These are phyloP conservation scores for Globisporangium carolinianum DNA, from an alignment of 352 stramenopile genomes.

Conservation along the genomic window DNA sequence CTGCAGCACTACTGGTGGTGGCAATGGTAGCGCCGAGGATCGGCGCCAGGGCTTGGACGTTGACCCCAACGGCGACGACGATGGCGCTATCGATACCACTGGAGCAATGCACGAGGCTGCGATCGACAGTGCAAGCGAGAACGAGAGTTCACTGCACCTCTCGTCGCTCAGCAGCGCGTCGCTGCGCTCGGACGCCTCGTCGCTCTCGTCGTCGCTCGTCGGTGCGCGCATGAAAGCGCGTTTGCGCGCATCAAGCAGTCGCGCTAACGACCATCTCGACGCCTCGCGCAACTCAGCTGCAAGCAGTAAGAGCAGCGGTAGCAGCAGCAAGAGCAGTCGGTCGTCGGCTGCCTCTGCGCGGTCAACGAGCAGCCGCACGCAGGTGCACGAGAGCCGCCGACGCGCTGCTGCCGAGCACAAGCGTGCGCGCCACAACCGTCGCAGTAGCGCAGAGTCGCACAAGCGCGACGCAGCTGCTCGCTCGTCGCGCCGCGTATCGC, in stretches of 20 bases:
- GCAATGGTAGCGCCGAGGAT: neutral
- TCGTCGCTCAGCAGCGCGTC: conserved; percentile 56
- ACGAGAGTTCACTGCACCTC: conserved; percentile 47
- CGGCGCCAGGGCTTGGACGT: neutral
- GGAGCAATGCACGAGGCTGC: conserved; percentile 9
- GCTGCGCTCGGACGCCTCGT: conserved; percentile 44
- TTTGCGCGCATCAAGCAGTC: neutral
- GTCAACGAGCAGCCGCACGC: neutral
- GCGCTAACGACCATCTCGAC: neutral
- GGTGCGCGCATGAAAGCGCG: conserved; percentile 13
- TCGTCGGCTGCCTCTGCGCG: neutral
- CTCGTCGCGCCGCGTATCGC: neutral
- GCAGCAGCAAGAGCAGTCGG: neutral
- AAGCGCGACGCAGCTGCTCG: neutral
- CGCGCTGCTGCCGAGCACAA: too few relatives aligned
- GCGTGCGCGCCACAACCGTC: neutral
- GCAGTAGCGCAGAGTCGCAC: neutral
- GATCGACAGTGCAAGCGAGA: conserved; percentile 6
- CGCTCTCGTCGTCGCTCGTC: conserved; percentile 50
- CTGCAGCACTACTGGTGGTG: too few relatives aligned
- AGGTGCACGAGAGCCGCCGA: neutral
- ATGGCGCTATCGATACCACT: neutral
- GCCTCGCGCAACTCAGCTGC: neutral
- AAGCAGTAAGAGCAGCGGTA: neutral
- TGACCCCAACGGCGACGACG: neutral